Percentiles rank a stretch among this genome's conserved stretches.
Conservation (phyloP, 257 asterid species). For the Cordia subcordata region DNA sequence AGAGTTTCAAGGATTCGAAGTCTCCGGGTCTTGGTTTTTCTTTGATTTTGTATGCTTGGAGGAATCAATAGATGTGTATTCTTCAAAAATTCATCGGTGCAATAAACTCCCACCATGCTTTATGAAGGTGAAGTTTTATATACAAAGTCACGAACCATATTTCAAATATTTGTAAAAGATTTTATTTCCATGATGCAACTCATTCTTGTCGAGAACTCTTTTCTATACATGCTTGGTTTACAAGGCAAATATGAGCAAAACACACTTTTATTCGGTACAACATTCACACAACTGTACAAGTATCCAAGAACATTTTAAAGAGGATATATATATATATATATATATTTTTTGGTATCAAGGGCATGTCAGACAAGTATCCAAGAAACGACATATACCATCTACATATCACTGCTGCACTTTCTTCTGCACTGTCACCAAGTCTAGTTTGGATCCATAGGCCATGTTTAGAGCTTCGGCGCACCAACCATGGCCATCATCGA, state of each 20-base stretch:
- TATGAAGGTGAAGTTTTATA: no score
- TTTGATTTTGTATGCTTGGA: slow-evolving; percentile 77
- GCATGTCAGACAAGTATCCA: neutral
- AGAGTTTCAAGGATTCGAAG: slow-evolving; percentile 44
- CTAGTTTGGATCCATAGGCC: slow-evolving; percentile 54
- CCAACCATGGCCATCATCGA: slow-evolving; percentile 90
- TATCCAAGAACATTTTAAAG: no score
- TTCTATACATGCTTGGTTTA: no score
- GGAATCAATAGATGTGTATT: slow-evolving; percentile 43
- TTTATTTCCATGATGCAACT: no score
- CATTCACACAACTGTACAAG: neutral
- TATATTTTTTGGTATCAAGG: no score
- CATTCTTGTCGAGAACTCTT: no score
- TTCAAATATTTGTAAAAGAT: no score
- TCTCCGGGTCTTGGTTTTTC: slow-evolving; percentile 64
- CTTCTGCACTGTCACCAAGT: slow-evolving; percentile 52
- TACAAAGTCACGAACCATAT: no score
- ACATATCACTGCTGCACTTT: slow-evolving; percentile 35
- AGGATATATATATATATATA: neutral
- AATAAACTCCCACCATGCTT: no score
- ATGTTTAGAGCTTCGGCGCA: slow-evolving; percentile 65
- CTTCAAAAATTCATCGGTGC: no score
- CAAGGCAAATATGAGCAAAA: no score
- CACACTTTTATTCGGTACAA: neutral
- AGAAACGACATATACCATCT: neutral